Evolutionary conservation across 352 stramenopile genomes (phyloP).

Genomic region (Phytophthora cactorum): DNA sequence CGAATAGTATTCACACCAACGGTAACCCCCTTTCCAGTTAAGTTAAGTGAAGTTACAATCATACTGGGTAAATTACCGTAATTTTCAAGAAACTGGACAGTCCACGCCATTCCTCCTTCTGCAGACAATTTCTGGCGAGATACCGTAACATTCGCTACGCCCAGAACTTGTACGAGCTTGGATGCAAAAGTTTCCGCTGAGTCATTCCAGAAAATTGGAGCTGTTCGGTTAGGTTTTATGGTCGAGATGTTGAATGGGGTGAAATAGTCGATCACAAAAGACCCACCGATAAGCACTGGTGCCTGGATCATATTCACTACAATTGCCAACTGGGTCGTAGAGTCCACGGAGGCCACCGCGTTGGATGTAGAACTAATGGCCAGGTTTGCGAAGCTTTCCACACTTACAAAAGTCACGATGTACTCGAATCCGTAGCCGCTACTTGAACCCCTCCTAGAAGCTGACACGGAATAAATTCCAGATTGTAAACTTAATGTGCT

Average conservation of each 20-base stretch:
- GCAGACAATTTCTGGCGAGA: conserved; percentile 41
- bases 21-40: conserved; percentile 51
- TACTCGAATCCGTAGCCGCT: conserved; percentile 55
- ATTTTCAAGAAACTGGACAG: conserved; percentile 65
- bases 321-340: conserved; percentile 18
- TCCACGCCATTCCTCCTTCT: conserved; percentile 73
- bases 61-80: conserved; percentile 59
- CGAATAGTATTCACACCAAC: conserved; percentile 45
- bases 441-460: conserved; percentile 23
- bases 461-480: conserved; percentile 43
- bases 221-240: conserved; percentile 28
- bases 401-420: conserved; percentile 57
- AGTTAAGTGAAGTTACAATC: conserved; percentile 46
- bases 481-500: conserved; percentile 36
- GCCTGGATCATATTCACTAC: conserved; percentile 35
- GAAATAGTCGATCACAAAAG: conserved; percentile 56
- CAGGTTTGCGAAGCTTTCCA: conserved; percentile 52
- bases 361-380: conserved; percentile 20
- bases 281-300: conserved; percentile 51
- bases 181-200: conserved; percentile 27
- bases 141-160: conserved; percentile 60
- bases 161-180: conserved; percentile 53
- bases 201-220: conserved; percentile 63
- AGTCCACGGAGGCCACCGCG: conserved; percentile 16
- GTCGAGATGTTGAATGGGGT: conserved; percentile 50